phyloP scores from a whole-genome alignment of 2,329 filamentous ascomycete genomes.

The Neurospora sp. region DNA sequence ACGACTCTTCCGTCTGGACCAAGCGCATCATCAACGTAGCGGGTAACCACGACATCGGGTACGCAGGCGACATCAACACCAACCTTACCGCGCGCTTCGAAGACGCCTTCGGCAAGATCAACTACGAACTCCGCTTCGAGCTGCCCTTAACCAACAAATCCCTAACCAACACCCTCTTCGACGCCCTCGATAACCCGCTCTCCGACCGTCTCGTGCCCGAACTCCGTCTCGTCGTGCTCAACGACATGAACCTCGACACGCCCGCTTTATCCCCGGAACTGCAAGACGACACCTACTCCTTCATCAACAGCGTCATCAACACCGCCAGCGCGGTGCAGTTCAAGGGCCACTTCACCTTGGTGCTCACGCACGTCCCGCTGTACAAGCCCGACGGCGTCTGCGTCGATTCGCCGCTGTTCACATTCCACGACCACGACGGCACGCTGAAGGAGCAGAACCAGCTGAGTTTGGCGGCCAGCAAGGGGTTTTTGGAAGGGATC shows the following conservation, averaged over 20 bases:
- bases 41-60: slow-evolving; percentile 95
- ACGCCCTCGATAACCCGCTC: slow-evolving; percentile 32
- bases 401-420: slow-evolving; percentile 73
- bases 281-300: slow-evolving; percentile 67
- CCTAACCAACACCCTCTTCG: slow-evolving; percentile 30
- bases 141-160: slow-evolving; percentile 34
- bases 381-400: slow-evolving; percentile 77
- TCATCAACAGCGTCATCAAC: slow-evolving; percentile 60
- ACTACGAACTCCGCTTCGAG: slow-evolving; percentile 78
- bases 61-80: slow-evolving; percentile 80
- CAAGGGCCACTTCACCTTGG: slow-evolving; percentile 61
- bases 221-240: slow-evolving; percentile 75
- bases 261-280: slow-evolving; percentile 59
- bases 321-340: slow-evolving; percentile 51
- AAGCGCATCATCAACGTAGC: slow-evolving; percentile 76
- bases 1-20: slow-evolving; percentile 52
- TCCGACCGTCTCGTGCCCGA: slow-evolving; percentile 49
- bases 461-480: slow-evolving; percentile 61
- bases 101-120: slow-evolving; percentile 70
- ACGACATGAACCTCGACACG: slow-evolving; percentile 87
- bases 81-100: slow-evolving; percentile 73
- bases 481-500: slow-evolving; percentile 71
- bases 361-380: slow-evolving; percentile 86
- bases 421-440: slow-evolving; percentile 58
- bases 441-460: slow-evolving; percentile 88